phyloP scores from a whole-genome alignment of 306 rosid species.

The Trifolium repens region DNA sequence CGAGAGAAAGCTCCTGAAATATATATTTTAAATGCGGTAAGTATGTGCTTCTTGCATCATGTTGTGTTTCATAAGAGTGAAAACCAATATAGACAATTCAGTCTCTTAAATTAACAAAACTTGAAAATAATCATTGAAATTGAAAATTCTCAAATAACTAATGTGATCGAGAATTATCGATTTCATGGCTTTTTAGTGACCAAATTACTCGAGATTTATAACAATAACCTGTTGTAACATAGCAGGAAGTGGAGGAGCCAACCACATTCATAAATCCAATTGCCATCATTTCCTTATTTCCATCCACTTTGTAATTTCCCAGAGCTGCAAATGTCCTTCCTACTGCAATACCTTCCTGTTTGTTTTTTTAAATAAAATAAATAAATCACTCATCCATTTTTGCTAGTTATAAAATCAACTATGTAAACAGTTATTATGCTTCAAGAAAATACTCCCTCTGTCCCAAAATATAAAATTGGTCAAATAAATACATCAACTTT shows the following conservation, averaged over 20 bases:
- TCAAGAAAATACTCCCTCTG: neutral
- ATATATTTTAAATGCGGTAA: conserved; percentile 27
- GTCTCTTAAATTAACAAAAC: neutral
- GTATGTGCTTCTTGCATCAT: conserved; percentile 4
- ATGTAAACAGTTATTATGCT: neutral
- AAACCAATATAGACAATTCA: neutral
- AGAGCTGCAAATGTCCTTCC: conserved; percentile 95
- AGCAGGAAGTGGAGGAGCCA: conserved; percentile 95
- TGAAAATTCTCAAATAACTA: neutral
- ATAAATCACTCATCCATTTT: neutral
- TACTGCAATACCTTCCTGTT: conserved; percentile 98
- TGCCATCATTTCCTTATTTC: conserved; percentile 99
- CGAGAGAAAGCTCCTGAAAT: conserved; percentile 86
- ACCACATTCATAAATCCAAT: conserved; percentile 92
- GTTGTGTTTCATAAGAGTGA: conserved; percentile 14
- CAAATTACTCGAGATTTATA: neutral
- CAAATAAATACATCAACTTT: no score
- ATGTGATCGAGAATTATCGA: neutral
- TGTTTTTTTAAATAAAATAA: neutral
- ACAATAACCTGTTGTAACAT: conserved; percentile 81
- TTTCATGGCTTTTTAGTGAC: neutral
- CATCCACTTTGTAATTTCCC: conserved; percentile 83
- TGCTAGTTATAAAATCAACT: neutral
- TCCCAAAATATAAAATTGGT: no score
- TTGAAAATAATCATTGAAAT: neutral